Conservation (phyloP, 176 grass and related monocot genomes). For the Zea luxurians region DNA sequence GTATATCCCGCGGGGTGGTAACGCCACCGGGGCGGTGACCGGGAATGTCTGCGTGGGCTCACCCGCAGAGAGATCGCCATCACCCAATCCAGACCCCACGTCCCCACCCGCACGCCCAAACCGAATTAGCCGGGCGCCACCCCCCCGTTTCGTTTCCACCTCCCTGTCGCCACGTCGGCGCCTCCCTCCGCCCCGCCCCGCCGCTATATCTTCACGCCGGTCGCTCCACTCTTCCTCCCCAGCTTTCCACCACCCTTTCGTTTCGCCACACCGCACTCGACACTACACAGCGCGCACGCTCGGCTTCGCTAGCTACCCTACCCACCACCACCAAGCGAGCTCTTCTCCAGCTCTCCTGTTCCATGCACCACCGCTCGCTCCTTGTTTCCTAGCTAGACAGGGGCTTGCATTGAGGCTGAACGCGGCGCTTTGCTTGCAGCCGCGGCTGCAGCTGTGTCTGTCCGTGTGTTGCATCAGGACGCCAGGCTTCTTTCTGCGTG, state of each 20-base stretch:
- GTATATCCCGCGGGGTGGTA: conserved; percentile 3
- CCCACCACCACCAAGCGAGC: not conserved
- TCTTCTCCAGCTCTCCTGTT: not conserved
- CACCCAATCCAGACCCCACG: not conserved
- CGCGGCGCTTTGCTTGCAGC: not conserved
- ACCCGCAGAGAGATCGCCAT: conserved; percentile 20
- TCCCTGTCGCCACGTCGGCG: conserved; percentile 31
- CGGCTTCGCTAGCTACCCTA: not conserved
- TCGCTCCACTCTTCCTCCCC: conserved; percentile 36
- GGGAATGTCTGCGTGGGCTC: not conserved
- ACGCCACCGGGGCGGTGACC: not conserved
- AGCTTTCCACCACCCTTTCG: not conserved
- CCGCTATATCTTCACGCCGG: conserved; percentile 50
- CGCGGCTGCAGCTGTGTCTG: too few relatives aligned
- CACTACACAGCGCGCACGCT: not conserved
- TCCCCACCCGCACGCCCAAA: conserved; percentile 51
- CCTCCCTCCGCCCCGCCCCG: not conserved
- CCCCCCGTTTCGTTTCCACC: not conserved
- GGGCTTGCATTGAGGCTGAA: not conserved
- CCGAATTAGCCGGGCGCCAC: conserved; percentile 27
- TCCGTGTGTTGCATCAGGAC: not conserved
- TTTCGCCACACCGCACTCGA: not conserved
- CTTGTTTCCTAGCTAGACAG: not conserved
- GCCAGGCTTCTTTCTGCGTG: too few relatives aligned
- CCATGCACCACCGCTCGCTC: not conserved